Percentiles rank a stretch among this genome's conserved stretches.
Conservation (phyloP, 129 eudicot genomes). For the Chrysanthemum makinoi region DNA sequence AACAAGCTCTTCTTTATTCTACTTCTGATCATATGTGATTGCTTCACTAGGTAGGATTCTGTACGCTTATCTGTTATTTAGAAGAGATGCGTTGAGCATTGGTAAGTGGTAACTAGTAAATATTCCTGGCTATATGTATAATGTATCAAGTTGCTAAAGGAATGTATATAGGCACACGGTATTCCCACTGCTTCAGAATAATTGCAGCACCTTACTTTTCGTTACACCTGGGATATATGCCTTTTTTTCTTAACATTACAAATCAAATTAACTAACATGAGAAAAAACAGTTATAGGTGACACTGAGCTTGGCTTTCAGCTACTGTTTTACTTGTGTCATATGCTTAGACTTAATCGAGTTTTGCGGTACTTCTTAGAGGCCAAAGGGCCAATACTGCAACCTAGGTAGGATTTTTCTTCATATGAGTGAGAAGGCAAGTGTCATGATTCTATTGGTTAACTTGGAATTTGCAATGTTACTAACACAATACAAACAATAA, state of each 20-base stretch:
- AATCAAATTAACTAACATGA: constrained; percentile 12
- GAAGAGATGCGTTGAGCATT: constrained; percentile 17
- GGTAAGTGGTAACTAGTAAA: not conserved
- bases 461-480: not conserved
- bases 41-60: not conserved
- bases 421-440: not conserved
- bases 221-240: constrained; percentile 17
- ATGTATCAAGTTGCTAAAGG: constrained; percentile 21
- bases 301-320: not conserved
- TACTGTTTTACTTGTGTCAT: not conserved
- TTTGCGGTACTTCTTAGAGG: not conserved
- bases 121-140: constrained; percentile 1
- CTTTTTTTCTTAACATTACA: constrained; percentile 6
- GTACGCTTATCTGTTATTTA: constrained; percentile 10
- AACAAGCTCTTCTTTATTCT: constrained; percentile 13
- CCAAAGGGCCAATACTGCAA: constrained; percentile 5
- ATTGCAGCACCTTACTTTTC: constrained; percentile 14
- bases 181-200: constrained; percentile 17
- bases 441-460: not conserved
- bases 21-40: not conserved
- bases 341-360: not conserved
- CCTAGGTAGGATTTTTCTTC: not conserved
- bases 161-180: constrained; percentile 18
- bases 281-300: not conserved
- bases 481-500: not conserved